phyloP scores from a whole-genome alignment of 192 early-diverging fungal genomes.

The Gryganskiella cystojenkinii region DNA sequence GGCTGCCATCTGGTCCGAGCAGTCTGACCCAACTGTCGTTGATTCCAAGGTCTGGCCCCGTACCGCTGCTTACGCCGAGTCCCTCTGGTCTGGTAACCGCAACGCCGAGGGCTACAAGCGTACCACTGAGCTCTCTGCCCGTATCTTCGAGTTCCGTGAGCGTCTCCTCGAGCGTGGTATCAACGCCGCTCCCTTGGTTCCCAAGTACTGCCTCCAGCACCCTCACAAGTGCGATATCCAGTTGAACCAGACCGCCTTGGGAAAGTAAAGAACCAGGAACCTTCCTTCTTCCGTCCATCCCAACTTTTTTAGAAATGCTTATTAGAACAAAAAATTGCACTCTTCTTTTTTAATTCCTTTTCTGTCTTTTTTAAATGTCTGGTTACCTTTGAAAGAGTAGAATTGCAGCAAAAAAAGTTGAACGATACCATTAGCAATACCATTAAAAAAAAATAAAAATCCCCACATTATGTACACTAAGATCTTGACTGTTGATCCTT shows the following conservation, averaged over 20 bases:
- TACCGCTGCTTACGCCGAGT: conserved; percentile 72
- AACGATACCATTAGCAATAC: conserved; percentile 5
- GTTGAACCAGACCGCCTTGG: conserved; percentile 41
- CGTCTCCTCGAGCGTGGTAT: conserved; percentile 74
- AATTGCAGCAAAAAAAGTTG: background rate
- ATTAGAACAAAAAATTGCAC: background rate
- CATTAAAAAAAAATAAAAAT: conserved; percentile 11
- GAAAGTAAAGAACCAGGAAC: conserved; percentile 34
- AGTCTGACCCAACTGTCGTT: conserved; percentile 64
- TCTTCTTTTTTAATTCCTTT: background rate
- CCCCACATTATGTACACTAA: too few species aligned
- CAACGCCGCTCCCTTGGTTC: conserved; percentile 69
- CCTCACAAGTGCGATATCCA: conserved; percentile 50
- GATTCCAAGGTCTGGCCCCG: conserved; percentile 79
- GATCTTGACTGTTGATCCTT: too few species aligned
- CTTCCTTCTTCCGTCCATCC: background rate
- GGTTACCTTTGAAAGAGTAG: conserved; percentile 6
- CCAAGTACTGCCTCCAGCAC: conserved; percentile 54
- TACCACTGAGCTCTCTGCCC: conserved; percentile 41
- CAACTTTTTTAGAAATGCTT: background rate
- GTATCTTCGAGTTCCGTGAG: conserved; percentile 75
- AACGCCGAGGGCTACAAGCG: conserved; percentile 54
- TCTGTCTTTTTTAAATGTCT: background rate
- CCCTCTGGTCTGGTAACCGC: conserved; percentile 74
- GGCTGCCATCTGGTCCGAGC: conserved; percentile 78